A percentile compares a stretch with the other conserved stretches of the same genome.
phyloP scores from a whole-genome alignment of 1,284 basidiomycete genomes.

The Ganoderma meredithae region DNA sequence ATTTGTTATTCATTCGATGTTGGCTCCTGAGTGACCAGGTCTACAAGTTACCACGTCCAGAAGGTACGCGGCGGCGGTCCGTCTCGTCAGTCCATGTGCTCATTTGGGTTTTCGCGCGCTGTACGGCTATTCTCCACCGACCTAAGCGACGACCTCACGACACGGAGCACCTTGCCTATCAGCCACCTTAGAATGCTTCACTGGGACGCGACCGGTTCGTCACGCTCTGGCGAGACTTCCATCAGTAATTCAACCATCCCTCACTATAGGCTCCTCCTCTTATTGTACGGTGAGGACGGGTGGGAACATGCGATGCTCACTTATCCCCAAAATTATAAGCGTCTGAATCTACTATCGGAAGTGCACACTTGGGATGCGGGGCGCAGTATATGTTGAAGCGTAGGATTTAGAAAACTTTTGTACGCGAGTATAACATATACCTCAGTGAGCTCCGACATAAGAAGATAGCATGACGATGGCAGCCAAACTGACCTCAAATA shows the following conservation, averaged over 20 bases:
- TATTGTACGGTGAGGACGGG: too few species aligned
- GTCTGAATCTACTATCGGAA: too few species aligned
- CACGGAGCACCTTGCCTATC: constrained; percentile 59
- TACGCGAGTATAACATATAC: too few species aligned
- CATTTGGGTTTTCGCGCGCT: background rate
- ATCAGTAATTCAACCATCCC: constrained; percentile 46
- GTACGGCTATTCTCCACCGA: constrained; percentile 66
- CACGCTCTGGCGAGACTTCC: constrained; percentile 49
- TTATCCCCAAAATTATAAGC: too few species aligned
- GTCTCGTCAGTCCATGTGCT: background rate
- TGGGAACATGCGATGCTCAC: too few species aligned
- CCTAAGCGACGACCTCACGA: constrained; percentile 62
- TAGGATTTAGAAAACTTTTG: too few species aligned
- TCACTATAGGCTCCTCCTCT: background rate
- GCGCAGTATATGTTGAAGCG: too few species aligned
- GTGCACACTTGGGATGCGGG: too few species aligned
- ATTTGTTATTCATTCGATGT: constrained; percentile 48
- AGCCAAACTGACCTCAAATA: too few species aligned
- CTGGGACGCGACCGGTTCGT: constrained; percentile 67
- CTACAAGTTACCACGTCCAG: constrained; percentile 73
- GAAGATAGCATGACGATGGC: too few species aligned
- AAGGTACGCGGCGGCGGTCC: constrained; percentile 48
- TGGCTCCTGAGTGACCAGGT: constrained; percentile 57
- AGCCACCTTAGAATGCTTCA: constrained; percentile 52
- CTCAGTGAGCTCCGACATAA: too few species aligned